Percentiles rank a stretch among this genome's conserved stretches.
Evolutionary conservation across 805 yeast species (phyloP).

Genomic region (Metschnikowia baotianmanensis): DNA sequence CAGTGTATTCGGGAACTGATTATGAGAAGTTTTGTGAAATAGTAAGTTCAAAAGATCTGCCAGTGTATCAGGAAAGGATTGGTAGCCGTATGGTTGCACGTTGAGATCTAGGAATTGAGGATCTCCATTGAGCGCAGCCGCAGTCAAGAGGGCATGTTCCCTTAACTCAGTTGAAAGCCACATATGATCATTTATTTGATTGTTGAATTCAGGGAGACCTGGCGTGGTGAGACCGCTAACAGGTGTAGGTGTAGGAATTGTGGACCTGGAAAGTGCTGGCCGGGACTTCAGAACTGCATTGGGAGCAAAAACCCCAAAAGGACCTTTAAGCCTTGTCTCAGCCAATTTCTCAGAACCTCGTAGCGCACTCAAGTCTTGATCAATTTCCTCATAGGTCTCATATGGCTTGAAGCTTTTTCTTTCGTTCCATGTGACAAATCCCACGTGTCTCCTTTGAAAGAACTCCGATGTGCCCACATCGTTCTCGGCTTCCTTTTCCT

Average conservation of each 20-base stretch:
- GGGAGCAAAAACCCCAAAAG: constrained; percentile 70
- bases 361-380: constrained; percentile 51
- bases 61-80: constrained; percentile 23
- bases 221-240: constrained; percentile 3
- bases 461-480: constrained; percentile 33
- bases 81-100: constrained; percentile 16
- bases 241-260: background rate
- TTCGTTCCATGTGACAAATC: constrained; percentile 68
- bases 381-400: constrained; percentile 80
- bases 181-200: constrained; percentile 45
- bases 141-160: constrained; percentile 71
- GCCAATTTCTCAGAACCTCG: constrained; percentile 33
- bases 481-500: constrained; percentile 18
- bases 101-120: constrained; percentile 56
- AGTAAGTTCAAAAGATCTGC: constrained; percentile 51
- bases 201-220: constrained; percentile 2
- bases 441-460: constrained; percentile 69
- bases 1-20: constrained; percentile 6
- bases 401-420: constrained; percentile 47
- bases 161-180: constrained; percentile 71
- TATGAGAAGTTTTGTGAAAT: constrained; percentile 45
- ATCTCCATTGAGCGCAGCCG: constrained; percentile 65
- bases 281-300: background rate
- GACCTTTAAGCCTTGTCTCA: constrained; percentile 59
- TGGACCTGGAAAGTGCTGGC: background rate